Evolutionary conservation across 345 rosid species (phyloP), one percentile per base, ranked within the genome.

Genomic region (Punica granatum): DNA sequence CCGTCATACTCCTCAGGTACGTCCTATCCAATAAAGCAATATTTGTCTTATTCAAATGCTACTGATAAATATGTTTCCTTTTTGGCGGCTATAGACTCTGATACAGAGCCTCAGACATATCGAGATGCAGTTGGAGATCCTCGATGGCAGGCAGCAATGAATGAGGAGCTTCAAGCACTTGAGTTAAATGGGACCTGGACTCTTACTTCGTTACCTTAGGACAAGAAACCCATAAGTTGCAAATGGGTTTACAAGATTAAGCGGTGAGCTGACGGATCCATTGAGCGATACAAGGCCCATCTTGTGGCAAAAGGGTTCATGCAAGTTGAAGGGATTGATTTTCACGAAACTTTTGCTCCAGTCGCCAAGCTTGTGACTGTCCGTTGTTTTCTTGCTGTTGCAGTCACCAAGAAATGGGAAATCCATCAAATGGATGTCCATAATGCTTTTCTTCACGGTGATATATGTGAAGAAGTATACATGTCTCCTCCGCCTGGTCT

Each of bases 191-290:
- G 43, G 3, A 69, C 72, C 0, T 69, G 46, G 67, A 37, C 32
- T 31, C 18, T 60, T 14, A 49, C 13, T 0, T 3, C 30, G 0
- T n/a, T 70, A 19, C 56, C 58, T 6, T 37, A 7, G 6, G 23
- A 13, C 8, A 66, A 66, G 4, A 15, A 30, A 1, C 32, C 68
- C 0, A 48, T 73, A 19, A 51, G 67, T 13, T 73, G 66, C 13
- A 44, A 61, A n/a, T 73, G 76, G 68, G 58, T 67, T 9, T 62
- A 44, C 16, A 48, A 30, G 35, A 12, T 49, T 0, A 72, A 66
- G 13, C 26, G 33, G 3, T 30, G 43, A 0, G 28, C 51, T 43
- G 62, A 72, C 46, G 67, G 71, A 0, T 16, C 19, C 0, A 16
- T 67, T 5, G 71, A 72, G 41, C 41, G 41, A 4, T 37, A 37